These are phyloP conservation scores for Alternaria arborescens DNA, from an alignment of 2,329 filamentous ascomycete species.

Conservation along the genomic window DNA sequence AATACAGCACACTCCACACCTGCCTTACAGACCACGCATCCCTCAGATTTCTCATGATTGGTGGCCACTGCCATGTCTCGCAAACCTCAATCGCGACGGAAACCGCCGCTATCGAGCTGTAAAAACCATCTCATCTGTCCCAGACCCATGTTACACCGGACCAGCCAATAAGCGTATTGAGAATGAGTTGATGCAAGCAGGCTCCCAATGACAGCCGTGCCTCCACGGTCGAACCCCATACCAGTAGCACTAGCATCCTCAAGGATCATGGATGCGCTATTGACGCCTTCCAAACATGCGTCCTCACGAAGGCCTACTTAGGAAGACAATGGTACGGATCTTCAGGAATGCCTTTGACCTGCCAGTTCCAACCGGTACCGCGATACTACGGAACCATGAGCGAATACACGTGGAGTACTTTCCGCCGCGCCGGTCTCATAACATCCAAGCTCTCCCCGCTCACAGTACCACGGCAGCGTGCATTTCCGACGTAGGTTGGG, in stretches of 20 bases:
- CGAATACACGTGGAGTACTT: neutral
- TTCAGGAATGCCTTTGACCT: constrained; percentile 7
- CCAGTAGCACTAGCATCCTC: neutral
- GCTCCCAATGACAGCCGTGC: neutral
- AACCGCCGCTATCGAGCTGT: neutral
- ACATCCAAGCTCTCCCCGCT: neutral
- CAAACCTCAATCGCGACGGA: neutral
- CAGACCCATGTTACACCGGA: neutral
- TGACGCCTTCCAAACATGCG: neutral
- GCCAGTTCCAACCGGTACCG: constrained; percentile 15
- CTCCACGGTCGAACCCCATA: neutral
- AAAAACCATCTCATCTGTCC: neutral
- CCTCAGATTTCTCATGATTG: neutral
- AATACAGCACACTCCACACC: constrained; percentile 13
- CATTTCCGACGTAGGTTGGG: constrained; percentile 4
- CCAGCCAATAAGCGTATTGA: neutral
- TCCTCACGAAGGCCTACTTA: constrained; percentile 2
- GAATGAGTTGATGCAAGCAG: neutral
- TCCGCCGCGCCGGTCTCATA: neutral
- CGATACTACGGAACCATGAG: constrained; percentile 8
- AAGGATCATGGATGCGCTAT: neutral
- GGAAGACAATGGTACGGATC: neutral
- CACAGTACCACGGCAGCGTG: neutral
- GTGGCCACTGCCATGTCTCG: constrained; percentile 16
- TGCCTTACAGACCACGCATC: constrained; percentile 10